phyloP scores from a whole-genome alignment of 306 rosid species.

The Trifolium pratense region DNA sequence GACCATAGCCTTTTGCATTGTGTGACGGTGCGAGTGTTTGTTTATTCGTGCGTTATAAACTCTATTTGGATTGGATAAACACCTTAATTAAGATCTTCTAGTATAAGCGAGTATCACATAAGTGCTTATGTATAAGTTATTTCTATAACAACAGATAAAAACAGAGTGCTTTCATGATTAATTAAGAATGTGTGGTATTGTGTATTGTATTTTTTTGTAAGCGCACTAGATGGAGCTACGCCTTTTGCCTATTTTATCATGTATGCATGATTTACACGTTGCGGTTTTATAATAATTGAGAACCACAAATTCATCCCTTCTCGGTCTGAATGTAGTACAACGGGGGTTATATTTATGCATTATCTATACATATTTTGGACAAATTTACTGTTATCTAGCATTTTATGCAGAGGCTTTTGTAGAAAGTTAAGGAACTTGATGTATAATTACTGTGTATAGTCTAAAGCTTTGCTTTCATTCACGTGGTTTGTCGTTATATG shows the following conservation, averaged over 20 bases:
- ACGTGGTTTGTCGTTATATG: background rate
- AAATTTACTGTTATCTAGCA: background rate
- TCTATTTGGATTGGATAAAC: background rate
- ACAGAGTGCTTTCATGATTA: background rate
- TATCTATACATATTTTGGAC: constrained; percentile 1
- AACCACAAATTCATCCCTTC: constrained; percentile 9
- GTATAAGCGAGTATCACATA: background rate
- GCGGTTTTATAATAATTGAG: background rate
- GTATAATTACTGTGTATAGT: background rate
- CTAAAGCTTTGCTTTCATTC: constrained; percentile 4
- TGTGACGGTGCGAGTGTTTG: background rate
- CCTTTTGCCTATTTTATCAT: background rate
- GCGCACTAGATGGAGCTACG: background rate
- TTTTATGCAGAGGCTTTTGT: background rate
- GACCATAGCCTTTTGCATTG: constrained; percentile 43
- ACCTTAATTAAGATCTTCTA: background rate
- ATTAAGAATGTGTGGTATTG: background rate
- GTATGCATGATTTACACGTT: background rate
- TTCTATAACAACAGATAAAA: background rate
- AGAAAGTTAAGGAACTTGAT: constrained; percentile 12
- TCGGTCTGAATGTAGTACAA: constrained; percentile 13
- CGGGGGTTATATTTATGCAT: constrained; percentile 12
- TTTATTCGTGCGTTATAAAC: background rate
- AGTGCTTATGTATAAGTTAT: background rate
- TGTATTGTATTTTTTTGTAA: background rate